Evolutionary conservation across 306 rosid genomes (phyloP), one percentile per base, ranked within the genome.

Genomic region (Cicer arietinum): DNA sequence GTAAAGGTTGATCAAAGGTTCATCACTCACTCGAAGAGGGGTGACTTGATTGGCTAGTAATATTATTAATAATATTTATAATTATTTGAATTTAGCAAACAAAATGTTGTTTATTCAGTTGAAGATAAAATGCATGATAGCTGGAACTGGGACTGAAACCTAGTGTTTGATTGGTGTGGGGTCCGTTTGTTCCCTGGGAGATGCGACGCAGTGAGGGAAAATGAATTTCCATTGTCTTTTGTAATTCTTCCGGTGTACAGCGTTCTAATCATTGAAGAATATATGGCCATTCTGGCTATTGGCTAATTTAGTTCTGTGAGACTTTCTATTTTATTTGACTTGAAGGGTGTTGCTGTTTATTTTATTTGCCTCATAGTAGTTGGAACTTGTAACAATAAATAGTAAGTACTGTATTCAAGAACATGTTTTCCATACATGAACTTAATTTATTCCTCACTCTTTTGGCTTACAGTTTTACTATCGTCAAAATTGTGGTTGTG

Each of bases 11-110:
- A 77, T 72, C 43, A 3, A 68, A 41, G 72, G 71, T 74, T 81
- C 85, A 73, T 84, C 76, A 77, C 78, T 81, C 83, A 70, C 83
- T 63, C 81, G 79, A 84, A 80, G 78, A 80, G 75, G 80, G 78
- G 87, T 77, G 78, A 71, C 62, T 63, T 80, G 78, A 77, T 84
- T 84, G 67, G 74, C 77, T 54, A 68, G 43, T 71, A n/a, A 11
- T 84, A 35, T 60, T 43, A 14, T 14, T 14, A 63, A 46, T 43
- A 18, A 5, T 41, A 8, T 10, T 14, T 14, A 14, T 46, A 50
- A 42, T 37, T 59, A 41, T 57, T 67, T 84, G 50, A 68, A 65
- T 77, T 39, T 54, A 18, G 71, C 64, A 56, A 60, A 67, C 42
- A 60, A 65, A 57, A 39, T 1, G 66, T 75, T 48, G 43, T 47